Base-by-base conservation (phyloP, 2,329 filamentous ascomycete genomes). In the Colletotrichum lentis region DNA sequence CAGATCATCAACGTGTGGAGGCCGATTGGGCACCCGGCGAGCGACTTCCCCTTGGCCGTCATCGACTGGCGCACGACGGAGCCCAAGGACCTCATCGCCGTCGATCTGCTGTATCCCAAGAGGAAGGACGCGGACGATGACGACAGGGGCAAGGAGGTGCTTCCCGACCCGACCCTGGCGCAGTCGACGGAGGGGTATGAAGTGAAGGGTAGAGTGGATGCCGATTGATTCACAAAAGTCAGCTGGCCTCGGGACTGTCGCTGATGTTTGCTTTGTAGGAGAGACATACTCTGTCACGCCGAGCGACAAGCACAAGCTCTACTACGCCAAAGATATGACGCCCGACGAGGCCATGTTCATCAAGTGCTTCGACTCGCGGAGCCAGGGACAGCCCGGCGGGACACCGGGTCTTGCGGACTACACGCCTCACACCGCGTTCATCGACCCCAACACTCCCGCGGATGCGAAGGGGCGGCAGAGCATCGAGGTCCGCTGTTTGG, bases 1-100 rank as follows among this genome's bases (percentile, higher is more conserved):
- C 88, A 90, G 73, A 86, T 91, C 73, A 87, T 91, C 75, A 91
- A 92, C 70, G 88, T 91, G 18, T 91, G 90, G 90, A 83, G 90
- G 44, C 89, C 90, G 0, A 90, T 91, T 71, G 82, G 84, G 37
- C 83, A 90, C 73, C 78, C 86, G 0, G 88, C 88, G 3, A 81
- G 82, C 0, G 89, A 91, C 73, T 85, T 84, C 71, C 90, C 90
- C 18, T 80, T 92, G 3, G 89, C 87, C 0, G 85, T 91, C 1
- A 80, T 90, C 10, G 88, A 91, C 74, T 90, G 87, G 85, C 84
- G 87, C 27, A 84, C 82, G 1, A 90, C 87, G 0, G 73, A 74
- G n/a, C 84, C 85, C 0, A 74, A 76, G 0, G 89, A 91, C 71
- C 85, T 90, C 61, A 77, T 90, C 12, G 82, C 84, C 1, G 85